Base-by-base conservation (phyloP, 805 yeast genomes). In the Nakazawaea peltata region DNA sequence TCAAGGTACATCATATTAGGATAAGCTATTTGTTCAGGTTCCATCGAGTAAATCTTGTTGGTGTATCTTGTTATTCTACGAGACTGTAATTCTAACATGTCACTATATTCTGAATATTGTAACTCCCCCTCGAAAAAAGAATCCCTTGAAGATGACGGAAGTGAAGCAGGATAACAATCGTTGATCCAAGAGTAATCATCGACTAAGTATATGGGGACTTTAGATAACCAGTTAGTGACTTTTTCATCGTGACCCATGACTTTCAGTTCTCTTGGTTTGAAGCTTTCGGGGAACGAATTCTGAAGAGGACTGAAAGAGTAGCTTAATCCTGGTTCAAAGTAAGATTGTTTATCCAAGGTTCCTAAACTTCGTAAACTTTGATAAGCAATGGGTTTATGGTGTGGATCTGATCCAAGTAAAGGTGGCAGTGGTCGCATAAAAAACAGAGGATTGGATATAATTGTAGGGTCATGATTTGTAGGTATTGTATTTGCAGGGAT, bases 161-260 rank as follows among this genome's bases (percentile, higher is more conserved):
- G 50, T 4, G 51, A 51, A 0, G 70, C 76, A 0, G 78, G 71
- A 41, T 65, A 75, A 42, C 80, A 74, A n/a, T 65, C 67, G 33
- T 50, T 57, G 18, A 47, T 45, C 67, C 64, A 65, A 13, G 35
- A 26, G 5, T 33, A 43, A 5, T 44, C 40, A 4, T 33, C 48
- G 14, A 53, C 42, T 0, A 57, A 48, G 33, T 56, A 63, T 7
- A 65, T 49, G 1, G 88, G 88, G 3, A 82, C 67, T 19, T 64
- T 61, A 3, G 59, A 57, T 24, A 82, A 67, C 92, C 92, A 82
- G 5, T 52, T 57, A 26, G 63, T 62, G 1, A 82, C 82, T 46
- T 81, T 82, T 46, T 82, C 90, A 32, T 56, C 60, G 42, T 67
- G 71, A 1, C 75, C 65, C 87, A 82, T 81, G 51, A 74, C 77